Evolutionary conservation across 2,329 filamentous ascomycete species (phyloP).

Genomic region (Phaeosphaeria sp.): DNA sequence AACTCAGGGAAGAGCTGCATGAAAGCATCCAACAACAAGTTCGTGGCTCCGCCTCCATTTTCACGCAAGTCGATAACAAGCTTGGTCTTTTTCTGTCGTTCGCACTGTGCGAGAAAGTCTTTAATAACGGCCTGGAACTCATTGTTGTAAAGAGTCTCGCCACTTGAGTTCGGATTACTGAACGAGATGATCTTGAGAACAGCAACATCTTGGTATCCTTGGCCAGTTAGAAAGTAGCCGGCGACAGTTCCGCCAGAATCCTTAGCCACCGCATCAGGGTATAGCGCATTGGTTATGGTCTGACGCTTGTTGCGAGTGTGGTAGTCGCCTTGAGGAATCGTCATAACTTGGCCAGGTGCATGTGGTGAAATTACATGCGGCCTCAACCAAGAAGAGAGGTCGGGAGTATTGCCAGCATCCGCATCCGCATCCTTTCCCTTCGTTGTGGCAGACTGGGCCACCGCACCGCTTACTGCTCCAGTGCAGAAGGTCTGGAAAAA

Average conservation of each 20-base stretch:
- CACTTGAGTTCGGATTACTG: slow-evolving; percentile 13
- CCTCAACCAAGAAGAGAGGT: background rate
- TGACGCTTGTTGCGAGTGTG: slow-evolving; percentile 29
- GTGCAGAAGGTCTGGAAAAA: slow-evolving; percentile 48
- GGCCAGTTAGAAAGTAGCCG: slow-evolving; percentile 53
- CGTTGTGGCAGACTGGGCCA: slow-evolving; percentile 3
- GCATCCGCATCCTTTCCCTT: slow-evolving; percentile 9
- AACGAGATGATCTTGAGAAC: slow-evolving; percentile 54
- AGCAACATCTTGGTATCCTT: slow-evolving; percentile 44
- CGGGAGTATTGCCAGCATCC: background rate
- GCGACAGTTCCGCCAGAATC: slow-evolving; percentile 35
- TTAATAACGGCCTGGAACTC: slow-evolving; percentile 42
- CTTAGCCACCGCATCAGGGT: slow-evolving; percentile 20
- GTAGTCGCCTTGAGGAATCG: slow-evolving; percentile 27
- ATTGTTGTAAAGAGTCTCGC: slow-evolving; percentile 17
- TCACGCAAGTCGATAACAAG: slow-evolving; percentile 67
- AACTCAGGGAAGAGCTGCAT: slow-evolving; percentile 58
- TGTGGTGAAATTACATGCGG: slow-evolving; percentile 9
- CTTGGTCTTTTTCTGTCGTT: slow-evolving; percentile 58
- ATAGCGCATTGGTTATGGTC: slow-evolving; percentile 9
- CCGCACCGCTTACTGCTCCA: slow-evolving; percentile 12
- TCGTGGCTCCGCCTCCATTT: slow-evolving; percentile 62
- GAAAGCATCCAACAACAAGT: slow-evolving; percentile 51
- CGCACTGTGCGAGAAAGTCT: slow-evolving; percentile 54
- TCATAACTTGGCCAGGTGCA: slow-evolving; percentile 20